Evolutionary conservation across 129 eudicot genomes (phyloP).

Genomic region (Flaveria bidentis): DNA sequence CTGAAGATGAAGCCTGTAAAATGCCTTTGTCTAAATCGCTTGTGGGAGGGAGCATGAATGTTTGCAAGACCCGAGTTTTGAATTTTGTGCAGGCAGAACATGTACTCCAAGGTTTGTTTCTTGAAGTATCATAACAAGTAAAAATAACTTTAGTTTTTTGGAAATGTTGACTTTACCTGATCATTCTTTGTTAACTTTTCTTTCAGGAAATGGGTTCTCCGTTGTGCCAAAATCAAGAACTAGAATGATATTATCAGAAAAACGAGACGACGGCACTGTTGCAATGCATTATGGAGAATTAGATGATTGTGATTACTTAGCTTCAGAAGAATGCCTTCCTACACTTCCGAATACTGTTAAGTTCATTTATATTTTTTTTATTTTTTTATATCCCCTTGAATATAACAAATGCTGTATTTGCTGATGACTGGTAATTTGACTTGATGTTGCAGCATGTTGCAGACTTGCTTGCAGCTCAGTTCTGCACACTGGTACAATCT

Average conservation of each 20-base stretch:
- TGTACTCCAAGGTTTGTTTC: constrained; percentile 67
- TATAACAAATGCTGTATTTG: background rate
- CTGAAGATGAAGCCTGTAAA: constrained; percentile 69
- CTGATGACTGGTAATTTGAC: constrained; percentile 32
- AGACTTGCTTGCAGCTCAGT: constrained; percentile 85
- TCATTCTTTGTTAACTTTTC: constrained; percentile 19
- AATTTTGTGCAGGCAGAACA: constrained; percentile 62
- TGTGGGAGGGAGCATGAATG: constrained; percentile 78
- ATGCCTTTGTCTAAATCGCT: constrained; percentile 84
- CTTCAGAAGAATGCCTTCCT: constrained; percentile 83
- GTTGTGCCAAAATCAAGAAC: constrained; percentile 55
- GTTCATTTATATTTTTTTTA: constrained; percentile 25
- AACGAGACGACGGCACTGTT: constrained; percentile 79
- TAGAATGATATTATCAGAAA: constrained; percentile 82
- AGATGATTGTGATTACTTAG: constrained; percentile 63
- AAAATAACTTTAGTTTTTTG: constrained; percentile 4
- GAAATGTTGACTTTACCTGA: constrained; percentile 10
- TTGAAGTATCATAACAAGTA: constrained; percentile 11
- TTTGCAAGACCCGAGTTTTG: constrained; percentile 73
- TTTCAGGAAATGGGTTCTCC: constrained; percentile 54
- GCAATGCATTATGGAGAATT: constrained; percentile 86
- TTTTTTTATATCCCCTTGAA: background rate
- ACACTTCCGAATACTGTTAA: constrained; percentile 85
- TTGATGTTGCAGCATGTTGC: constrained; percentile 70
- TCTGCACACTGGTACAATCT: constrained; percentile 61